phyloP scores from a whole-genome alignment of 2,329 filamentous ascomycete genomes.

The Hypoxylon rubiginosum region DNA sequence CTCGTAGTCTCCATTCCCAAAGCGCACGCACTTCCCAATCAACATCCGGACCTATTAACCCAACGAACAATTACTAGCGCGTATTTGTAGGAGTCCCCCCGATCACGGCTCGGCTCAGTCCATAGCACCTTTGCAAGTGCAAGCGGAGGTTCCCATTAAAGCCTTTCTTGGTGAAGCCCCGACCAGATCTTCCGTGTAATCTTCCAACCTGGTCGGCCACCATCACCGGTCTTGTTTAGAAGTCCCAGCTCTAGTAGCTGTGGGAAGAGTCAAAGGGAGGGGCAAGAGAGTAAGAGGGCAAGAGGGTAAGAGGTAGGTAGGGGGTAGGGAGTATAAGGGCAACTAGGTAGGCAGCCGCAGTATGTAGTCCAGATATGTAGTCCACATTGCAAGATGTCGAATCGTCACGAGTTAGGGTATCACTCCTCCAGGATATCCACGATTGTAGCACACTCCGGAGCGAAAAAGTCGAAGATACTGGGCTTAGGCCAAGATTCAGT shows the following conservation, averaged over 20 bases:
- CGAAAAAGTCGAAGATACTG: constrained; percentile 1
- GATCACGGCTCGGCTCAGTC: neutral
- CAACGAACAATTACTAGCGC: neutral
- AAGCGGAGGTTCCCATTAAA: neutral
- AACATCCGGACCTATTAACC: neutral
- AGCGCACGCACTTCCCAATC: neutral
- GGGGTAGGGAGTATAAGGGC: constrained; percentile 4
- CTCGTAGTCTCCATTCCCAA: neutral
- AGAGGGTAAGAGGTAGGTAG: neutral
- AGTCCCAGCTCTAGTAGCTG: neutral
- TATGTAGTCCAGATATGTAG: constrained; percentile 14
- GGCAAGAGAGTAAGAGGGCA: neutral
- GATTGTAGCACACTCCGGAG: constrained; percentile 4
- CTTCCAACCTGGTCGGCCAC: neutral
- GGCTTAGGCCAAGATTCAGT: constrained; percentile 35
- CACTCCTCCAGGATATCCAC: constrained; percentile 20
- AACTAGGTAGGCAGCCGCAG: constrained; percentile 13
- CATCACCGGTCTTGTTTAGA: neutral
- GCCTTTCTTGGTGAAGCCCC: neutral
- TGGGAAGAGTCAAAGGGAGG: neutral
- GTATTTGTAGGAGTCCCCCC: neutral
- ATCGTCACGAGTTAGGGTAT: constrained; percentile 25
- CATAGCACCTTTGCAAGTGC: neutral
- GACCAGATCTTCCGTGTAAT: neutral
- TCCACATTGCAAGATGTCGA: constrained; percentile 26